A percentile compares a stretch with the other conserved stretches of the same genome.
Evolutionary conservation across 2,329 filamentous ascomycete genomes (phyloP).

Genomic region (Fusarium cicatricum): DNA sequence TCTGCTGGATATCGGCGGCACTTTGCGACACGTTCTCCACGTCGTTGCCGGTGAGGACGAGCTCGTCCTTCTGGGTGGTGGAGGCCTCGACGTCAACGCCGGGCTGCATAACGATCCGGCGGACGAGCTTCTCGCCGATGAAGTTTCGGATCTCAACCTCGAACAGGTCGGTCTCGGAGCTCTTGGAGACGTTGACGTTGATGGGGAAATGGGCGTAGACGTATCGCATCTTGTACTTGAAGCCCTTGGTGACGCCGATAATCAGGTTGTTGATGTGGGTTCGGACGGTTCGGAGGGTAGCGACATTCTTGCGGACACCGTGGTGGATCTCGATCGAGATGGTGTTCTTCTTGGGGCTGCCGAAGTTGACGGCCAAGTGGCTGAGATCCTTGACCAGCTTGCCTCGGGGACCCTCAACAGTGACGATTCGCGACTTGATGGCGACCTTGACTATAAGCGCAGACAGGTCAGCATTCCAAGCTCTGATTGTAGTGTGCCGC

Average conservation of each 20-base stretch:
- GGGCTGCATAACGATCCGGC: conserved; percentile 85
- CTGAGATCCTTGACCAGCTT: conserved; percentile 97
- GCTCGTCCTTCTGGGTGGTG: conserved; percentile 96
- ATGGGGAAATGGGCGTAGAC: conserved; percentile 99
- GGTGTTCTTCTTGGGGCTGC: conserved; percentile 80
- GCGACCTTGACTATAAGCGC: conserved; percentile 83
- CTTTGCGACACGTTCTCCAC: conserved; percentile 97
- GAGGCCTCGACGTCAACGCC: conserved; percentile 93
- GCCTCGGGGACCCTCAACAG: conserved; percentile 96
- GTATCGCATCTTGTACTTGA: conserved; percentile 99
- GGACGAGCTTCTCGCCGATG: conserved; percentile 99
- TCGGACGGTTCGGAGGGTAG: conserved; percentile 96
- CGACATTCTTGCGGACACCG: conserved; percentile 96
- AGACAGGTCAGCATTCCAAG: conserved; percentile 43
- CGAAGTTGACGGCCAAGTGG: conserved; percentile 97
- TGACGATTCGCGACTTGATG: conserved; percentile 97
- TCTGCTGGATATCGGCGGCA: conserved; percentile 99
- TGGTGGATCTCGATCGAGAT: conserved; percentile 99
- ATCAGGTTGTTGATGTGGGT: conserved; percentile 99
- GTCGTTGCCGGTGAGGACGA: conserved; percentile 91
- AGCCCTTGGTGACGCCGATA: conserved; percentile 97
- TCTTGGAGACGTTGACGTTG: conserved; percentile 99
- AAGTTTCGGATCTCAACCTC: conserved; percentile 99
- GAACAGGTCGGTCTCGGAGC: conserved; percentile 83
- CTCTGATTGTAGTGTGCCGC: conserved; percentile 15